Evolutionary conservation across 208 protist genomes (phyloP).

Genomic region (Leishmania lainsoni): DNA sequence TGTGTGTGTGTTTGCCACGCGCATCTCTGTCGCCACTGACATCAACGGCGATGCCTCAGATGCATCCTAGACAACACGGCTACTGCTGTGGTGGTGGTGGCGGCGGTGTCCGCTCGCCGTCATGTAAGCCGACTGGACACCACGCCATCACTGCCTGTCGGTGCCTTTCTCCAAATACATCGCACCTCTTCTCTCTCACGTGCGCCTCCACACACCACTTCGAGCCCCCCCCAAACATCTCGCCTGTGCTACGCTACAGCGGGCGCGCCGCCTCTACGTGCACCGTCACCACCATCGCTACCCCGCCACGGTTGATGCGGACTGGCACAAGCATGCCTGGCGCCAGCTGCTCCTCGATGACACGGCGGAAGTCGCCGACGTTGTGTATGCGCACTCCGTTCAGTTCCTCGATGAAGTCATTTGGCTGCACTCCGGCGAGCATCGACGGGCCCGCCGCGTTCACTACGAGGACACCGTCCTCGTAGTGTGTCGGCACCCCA

Average conservation of each 20-base stretch:
- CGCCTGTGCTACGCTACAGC: constrained; percentile 9
- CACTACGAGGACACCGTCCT: constrained; percentile 68
- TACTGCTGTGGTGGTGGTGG: too few relatives aligned
- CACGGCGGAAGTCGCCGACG: constrained; percentile 49
- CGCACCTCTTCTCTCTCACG: too few relatives aligned
- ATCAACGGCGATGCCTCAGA: neutral
- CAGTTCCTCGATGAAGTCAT: constrained; percentile 61
- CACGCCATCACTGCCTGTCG: too few relatives aligned
- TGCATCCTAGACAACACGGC: too few relatives aligned
- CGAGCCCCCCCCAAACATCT: neutral
- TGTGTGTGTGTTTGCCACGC: neutral
- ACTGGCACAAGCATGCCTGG: constrained; percentile 43
- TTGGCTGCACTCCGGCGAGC: constrained; percentile 51
- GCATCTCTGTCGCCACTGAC: neutral
- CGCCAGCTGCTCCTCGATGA: constrained; percentile 35
- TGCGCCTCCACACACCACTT: neutral
- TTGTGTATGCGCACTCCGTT: constrained; percentile 42
- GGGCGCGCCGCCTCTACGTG: constrained; percentile 30
- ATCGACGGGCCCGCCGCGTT: constrained; percentile 59
- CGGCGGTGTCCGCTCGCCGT: too few relatives aligned
- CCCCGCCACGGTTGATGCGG: constrained; percentile 47
- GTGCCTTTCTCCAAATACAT: too few relatives aligned
- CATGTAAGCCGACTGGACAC: too few relatives aligned
- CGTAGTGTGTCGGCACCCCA: constrained; percentile 56
- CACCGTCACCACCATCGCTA: constrained; percentile 39